Evolutionary conservation across 2,329 filamentous ascomycete genomes (phyloP).

Genomic region (Colletotrichum sp.): DNA sequence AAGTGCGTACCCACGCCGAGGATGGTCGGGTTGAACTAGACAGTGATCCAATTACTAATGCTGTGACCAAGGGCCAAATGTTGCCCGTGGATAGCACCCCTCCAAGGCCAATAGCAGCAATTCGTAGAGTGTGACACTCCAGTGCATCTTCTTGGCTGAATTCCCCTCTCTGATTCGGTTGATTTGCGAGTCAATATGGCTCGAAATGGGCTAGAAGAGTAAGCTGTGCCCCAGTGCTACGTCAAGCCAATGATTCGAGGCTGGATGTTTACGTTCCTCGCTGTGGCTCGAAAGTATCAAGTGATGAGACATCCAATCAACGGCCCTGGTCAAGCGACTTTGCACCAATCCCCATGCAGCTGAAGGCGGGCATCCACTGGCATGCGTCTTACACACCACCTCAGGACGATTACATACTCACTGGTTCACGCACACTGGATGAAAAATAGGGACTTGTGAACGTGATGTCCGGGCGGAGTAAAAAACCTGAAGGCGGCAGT

Average conservation of each 20-base stretch:
- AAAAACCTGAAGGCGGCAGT: neutral
- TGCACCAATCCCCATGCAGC: neutral
- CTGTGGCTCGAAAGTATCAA: neutral
- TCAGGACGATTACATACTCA: neutral
- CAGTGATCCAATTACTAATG: neutral
- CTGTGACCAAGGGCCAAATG: neutral
- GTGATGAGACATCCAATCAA: neutral
- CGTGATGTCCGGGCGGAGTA: neutral
- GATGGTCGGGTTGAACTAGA: neutral
- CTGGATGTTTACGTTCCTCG: neutral
- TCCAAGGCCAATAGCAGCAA: neutral
- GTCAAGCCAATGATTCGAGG: neutral
- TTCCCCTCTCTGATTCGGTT: neutral
- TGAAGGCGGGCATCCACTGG: neutral
- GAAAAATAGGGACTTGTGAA: neutral
- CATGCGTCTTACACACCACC: constrained; percentile 14
- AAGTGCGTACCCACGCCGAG: neutral
- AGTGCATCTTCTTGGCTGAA: neutral
- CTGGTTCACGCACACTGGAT: neutral
- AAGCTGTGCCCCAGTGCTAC: neutral
- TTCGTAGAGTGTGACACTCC: neutral
- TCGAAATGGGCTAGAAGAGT: neutral
- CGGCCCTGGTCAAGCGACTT: neutral
- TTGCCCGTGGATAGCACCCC: neutral
- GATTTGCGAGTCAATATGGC: neutral